phyloP scores from a whole-genome alignment of 75 land plant genomes.

The Chamaecyparis obtusa region DNA sequence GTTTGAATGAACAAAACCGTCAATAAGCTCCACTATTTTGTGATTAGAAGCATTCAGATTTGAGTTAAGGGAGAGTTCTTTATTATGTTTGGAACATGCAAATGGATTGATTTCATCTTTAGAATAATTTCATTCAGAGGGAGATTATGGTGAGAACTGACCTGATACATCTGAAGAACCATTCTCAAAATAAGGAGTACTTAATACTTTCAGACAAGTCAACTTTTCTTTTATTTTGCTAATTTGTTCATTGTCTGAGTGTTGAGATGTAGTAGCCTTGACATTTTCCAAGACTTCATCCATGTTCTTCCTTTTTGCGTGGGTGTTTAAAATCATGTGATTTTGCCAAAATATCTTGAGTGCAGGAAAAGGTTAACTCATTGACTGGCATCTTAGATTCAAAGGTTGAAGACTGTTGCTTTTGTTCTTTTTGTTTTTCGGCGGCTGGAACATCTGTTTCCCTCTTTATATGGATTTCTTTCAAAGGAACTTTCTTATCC shows the following conservation, averaged over 20 bases:
- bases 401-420: not conserved
- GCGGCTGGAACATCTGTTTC: conserved; percentile 19
- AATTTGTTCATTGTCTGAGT: conserved; percentile 6
- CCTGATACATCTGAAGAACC: not conserved
- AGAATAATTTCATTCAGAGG: conserved; percentile 13
- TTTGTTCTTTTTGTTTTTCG: not conserved
- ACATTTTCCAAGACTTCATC: conserved; percentile 37
- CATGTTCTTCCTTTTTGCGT: conserved; percentile 30
- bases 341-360: conserved; percentile 22
- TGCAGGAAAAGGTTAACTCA: conserved; percentile 9
- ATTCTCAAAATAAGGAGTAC: not conserved
- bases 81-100: conserved; percentile 11
- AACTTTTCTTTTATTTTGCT: conserved; percentile 6
- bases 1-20: conserved; percentile 40
- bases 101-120: not conserved
- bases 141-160: conserved; percentile 11
- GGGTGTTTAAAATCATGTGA: conserved; percentile 16
- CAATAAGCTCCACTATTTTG: conserved; percentile 59
- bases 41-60: conserved; percentile 34
- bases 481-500: conserved; percentile 20
- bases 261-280: conserved; percentile 22
- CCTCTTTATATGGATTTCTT: conserved; percentile 11
- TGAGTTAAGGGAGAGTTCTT: conserved; percentile 10
- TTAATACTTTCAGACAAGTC: conserved; percentile 13
- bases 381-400: conserved; percentile 23